phyloP scores from a whole-genome alignment of 2,329 filamentous ascomycete genomes.

The Cercospora nicotianae region DNA sequence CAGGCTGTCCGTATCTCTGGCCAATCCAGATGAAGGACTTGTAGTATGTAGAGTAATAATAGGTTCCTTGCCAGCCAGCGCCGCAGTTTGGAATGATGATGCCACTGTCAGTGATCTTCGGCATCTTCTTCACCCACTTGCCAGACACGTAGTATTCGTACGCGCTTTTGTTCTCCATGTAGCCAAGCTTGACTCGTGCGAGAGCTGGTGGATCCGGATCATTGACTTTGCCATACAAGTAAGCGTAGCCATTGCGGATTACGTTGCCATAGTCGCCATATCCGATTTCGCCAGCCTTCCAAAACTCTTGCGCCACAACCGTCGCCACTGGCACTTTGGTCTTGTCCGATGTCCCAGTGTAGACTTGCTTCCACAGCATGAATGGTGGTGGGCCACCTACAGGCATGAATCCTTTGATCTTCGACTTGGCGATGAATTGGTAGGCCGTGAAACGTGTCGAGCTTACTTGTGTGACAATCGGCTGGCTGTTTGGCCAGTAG shows the following conservation, averaged over 20 bases:
- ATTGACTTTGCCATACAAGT: slow-evolving; percentile 26
- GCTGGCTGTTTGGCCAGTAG: slow-evolving; percentile 27
- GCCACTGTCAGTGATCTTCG: slow-evolving; percentile 15
- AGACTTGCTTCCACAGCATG: slow-evolving; percentile 25
- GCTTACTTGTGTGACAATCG: slow-evolving; percentile 20
- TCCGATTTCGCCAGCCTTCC: slow-evolving; percentile 23
- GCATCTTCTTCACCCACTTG: slow-evolving; percentile 21
- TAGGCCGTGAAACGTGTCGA: slow-evolving; percentile 20
- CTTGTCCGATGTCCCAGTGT: slow-evolving; percentile 15
- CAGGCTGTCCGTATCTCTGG: slow-evolving; percentile 9
- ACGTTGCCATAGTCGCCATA: slow-evolving; percentile 29
- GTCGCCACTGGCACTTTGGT: slow-evolving; percentile 23
- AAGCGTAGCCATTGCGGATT: slow-evolving; percentile 22
- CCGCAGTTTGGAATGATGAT: slow-evolving; percentile 31
- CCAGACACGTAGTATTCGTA: slow-evolving; percentile 26
- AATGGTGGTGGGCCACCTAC: slow-evolving; percentile 14
- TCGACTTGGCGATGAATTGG: slow-evolving; percentile 24
- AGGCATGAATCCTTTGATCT: slow-evolving; percentile 19
- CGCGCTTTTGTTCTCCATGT: slow-evolving; percentile 21
- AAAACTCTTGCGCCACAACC: slow-evolving; percentile 24
- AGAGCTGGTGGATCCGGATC: slow-evolving; percentile 17
- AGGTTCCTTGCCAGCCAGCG: slow-evolving; percentile 36
- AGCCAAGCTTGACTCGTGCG: slow-evolving; percentile 21
- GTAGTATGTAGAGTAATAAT: slow-evolving; percentile 35
- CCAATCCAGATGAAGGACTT: slow-evolving; percentile 34